These are phyloP conservation scores for Scopulariopsis brevicaulis DNA, from an alignment of 2,329 filamentous ascomycete species.

Conservation along the genomic window DNA sequence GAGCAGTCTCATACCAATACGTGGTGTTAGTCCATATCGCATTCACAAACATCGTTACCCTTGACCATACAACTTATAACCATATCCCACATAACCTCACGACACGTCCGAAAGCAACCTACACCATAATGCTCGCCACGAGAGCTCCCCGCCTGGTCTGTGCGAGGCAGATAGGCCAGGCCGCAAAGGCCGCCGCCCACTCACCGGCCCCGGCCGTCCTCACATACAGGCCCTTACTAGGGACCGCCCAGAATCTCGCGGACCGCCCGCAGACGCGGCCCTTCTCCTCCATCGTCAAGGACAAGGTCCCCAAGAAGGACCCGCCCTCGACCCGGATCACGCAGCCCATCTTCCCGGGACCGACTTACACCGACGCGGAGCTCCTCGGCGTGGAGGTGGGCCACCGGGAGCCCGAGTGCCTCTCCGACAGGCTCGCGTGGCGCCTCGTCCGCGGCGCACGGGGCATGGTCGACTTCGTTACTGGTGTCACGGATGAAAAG, in stretches of 20 bases:
- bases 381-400: conserved; percentile 65
- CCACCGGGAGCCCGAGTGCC: conserved; percentile 61
- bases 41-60: neutral
- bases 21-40: too few species aligned
- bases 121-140: conserved; percentile 6
- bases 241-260: conserved; percentile 4
- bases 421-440: conserved; percentile 71
- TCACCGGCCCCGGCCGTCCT: neutral
- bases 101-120: neutral
- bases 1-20: too few species aligned
- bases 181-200: neutral
- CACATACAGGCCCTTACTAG: neutral
- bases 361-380: conserved; percentile 65
- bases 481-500: conserved; percentile 48
- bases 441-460: conserved; percentile 64
- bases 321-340: conserved; percentile 51
- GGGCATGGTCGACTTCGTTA: conserved; percentile 71
- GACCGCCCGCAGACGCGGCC: conserved; percentile 24
- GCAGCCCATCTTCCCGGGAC: conserved; percentile 57
- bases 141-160: conserved; percentile 5
- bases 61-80: neutral
- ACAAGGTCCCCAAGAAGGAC: conserved; percentile 42
- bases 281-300: conserved; percentile 32
- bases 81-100: neutral
- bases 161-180: neutral